phyloP scores from a whole-genome alignment of 306 rosid species.

The Vigna angularis region DNA sequence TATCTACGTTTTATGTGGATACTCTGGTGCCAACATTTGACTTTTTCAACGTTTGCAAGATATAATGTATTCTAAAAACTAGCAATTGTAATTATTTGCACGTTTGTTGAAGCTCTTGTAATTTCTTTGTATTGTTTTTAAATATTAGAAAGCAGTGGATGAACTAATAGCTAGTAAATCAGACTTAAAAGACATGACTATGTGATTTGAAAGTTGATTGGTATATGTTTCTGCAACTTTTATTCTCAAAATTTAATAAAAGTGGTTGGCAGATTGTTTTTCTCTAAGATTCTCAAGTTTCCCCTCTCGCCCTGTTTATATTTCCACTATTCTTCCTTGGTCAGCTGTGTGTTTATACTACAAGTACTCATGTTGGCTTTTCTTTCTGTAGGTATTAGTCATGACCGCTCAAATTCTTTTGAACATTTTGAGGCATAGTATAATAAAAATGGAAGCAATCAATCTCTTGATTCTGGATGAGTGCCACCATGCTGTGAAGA shows the following conservation, averaged over 20 bases:
- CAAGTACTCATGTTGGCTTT: slow-evolving; percentile 37
- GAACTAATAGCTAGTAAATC: slow-evolving; percentile 23
- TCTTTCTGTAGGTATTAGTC: slow-evolving; percentile 82
- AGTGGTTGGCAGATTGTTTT: slow-evolving; percentile 24
- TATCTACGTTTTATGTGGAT: neutral
- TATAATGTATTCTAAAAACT: neutral
- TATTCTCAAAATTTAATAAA: neutral
- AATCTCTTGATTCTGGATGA: slow-evolving; percentile 92
- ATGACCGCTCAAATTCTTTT: slow-evolving; percentile 99
- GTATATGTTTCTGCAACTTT: slow-evolving; percentile 21
- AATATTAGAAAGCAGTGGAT: neutral
- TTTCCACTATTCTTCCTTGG: slow-evolving; percentile 36
- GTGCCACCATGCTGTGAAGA: slow-evolving; percentile 99
- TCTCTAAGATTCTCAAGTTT: neutral
- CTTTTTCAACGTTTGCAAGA: neutral
- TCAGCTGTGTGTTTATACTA: slow-evolving; percentile 16
- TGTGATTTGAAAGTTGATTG: slow-evolving; percentile 1
- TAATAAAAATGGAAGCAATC: slow-evolving; percentile 91
- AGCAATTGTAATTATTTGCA: slow-evolving; percentile 8
- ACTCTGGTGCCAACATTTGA: slow-evolving; percentile 15
- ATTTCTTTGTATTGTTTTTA: neutral
- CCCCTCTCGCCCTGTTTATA: neutral
- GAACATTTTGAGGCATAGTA: slow-evolving; percentile 98
- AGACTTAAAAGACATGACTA: slow-evolving; percentile 1
- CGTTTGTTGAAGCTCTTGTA: slow-evolving; percentile 14